A percentile compares a stretch with the other conserved stretches of the same genome.
Evolutionary conservation across 139 green algal species (phyloP).

Genomic region (Chlamydomonas sphaeroides): DNA sequence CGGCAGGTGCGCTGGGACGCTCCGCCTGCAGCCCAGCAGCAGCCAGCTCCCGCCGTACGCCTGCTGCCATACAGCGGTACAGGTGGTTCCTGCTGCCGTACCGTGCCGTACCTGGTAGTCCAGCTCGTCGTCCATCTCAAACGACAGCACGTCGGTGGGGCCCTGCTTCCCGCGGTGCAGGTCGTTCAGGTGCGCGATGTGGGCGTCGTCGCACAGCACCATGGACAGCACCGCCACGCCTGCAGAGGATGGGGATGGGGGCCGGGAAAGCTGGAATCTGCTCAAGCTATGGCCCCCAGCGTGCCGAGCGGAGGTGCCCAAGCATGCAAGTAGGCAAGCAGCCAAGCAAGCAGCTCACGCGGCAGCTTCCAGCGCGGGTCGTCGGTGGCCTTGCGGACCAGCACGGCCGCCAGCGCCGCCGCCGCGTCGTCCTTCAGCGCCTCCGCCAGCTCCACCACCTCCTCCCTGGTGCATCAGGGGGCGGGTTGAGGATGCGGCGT

Average conservation of each 20-base stretch:
- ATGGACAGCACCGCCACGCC: conserved; percentile 70
- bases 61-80: too few relatives aligned
- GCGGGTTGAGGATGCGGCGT: background rate
- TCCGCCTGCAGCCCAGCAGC: too few relatives aligned
- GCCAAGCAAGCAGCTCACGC: too few relatives aligned
- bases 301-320: too few relatives aligned
- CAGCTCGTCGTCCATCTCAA: conserved; percentile 80
- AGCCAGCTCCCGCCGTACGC: too few relatives aligned
- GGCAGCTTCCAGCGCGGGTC: conserved; percentile 58
- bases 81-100: too few relatives aligned
- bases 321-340: too few relatives aligned
- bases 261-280: too few relatives aligned
- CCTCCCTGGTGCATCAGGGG: conserved; percentile 18
- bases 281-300: too few relatives aligned
- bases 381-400: conserved; percentile 46
- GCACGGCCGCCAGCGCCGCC: conserved; percentile 43
- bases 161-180: conserved; percentile 74
- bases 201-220: conserved; percentile 86
- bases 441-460: conserved; percentile 54
- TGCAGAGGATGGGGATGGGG: background rate
- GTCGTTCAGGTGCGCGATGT: conserved; percentile 87
- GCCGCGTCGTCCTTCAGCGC: conserved; percentile 54
- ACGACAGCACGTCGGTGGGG: conserved; percentile 96
- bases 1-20: too few relatives aligned
- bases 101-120: conserved; percentile 50